phyloP scores from a whole-genome alignment of 768 basidiomycete genomes.

The Dentipellis fragilis region DNA sequence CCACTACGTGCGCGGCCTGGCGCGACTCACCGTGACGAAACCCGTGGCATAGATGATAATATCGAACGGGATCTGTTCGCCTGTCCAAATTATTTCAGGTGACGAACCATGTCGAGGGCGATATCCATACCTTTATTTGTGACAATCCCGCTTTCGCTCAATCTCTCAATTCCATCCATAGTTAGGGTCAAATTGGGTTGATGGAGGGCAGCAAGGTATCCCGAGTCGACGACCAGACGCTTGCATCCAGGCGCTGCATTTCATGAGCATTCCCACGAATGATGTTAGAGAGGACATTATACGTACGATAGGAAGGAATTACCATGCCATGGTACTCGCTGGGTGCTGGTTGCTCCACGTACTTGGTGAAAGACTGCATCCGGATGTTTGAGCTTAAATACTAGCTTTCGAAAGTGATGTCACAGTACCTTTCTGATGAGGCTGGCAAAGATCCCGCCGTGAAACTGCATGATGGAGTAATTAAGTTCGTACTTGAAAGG shows the following conservation, averaged over 20 bases:
- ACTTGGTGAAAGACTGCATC: conserved; percentile 6
- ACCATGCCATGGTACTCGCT: conserved; percentile 20
- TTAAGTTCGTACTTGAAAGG: too few relatives aligned
- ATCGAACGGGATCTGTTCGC: conserved; percentile 22
- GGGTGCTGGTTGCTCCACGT: conserved; percentile 17
- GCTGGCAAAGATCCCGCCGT: too few relatives aligned
- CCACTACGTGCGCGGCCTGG: too few relatives aligned
- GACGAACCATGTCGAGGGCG: too few relatives aligned
- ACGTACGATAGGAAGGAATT: conserved; percentile 21
- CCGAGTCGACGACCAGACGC: conserved; percentile 23
- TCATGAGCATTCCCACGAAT: too few relatives aligned
- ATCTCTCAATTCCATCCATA: conserved; percentile 14
- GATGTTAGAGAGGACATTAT: too few relatives aligned
- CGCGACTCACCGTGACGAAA: conserved; percentile 20
- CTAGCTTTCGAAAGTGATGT: too few relatives aligned
- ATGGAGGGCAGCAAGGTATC: conserved; percentile 21
- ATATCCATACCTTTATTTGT: conserved; percentile 20
- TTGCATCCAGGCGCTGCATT: conserved; percentile 17
- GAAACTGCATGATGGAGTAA: too few relatives aligned
- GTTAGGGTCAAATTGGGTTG: conserved; percentile 20
- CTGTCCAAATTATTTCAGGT: too few relatives aligned
- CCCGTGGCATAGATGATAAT: conserved; percentile 26
- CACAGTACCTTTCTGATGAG: too few relatives aligned
- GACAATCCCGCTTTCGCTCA: conserved; percentile 14
- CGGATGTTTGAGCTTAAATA: too few relatives aligned